Evolutionary conservation across 805 yeast genomes (phyloP), one percentile per base, ranked within the genome.

Genomic region (Saccharomycopsis schoenii): DNA sequence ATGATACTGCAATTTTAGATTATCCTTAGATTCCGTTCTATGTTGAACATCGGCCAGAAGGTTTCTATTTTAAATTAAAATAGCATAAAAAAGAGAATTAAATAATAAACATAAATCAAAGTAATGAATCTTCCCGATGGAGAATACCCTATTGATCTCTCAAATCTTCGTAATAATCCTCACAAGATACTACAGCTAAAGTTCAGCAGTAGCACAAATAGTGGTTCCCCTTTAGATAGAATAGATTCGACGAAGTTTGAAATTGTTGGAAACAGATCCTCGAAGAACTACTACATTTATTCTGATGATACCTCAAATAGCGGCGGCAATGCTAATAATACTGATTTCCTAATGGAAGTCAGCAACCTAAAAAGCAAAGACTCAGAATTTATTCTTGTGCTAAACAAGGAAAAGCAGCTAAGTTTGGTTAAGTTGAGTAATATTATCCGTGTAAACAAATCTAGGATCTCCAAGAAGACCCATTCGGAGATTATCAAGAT

Each of bases 361-460:
- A 56, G 50, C 29, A 51, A 37, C 11, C 17, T 57, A 25, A 52
- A 25, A 25, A 55, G 62, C 36, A 63, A 58, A 24, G 61, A 63
- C 19, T 42, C 47, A 4, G 63, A 60, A 36, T 63, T 58, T 36
- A 42, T 61, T 19, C 47, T 63, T 14, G 47, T 57, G 11, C 60
- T 56, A 19, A 21, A 58, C 17, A 37, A 36, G 19, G 60, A 56
- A 4, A 56, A 55, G 19, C 42, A 50, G 55, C 37, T 62, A 29
- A 57, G 61, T 11, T 37, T 62, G 25, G 54, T 57, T 9, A 59
- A 40, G 11, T 39, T 61, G 47, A 56, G 59, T 21, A 19, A 55
- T 11, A 55, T 61, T n/a, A 55, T 63, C 10, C 24, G 65, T 29
- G 57, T 58, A 5, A 63, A 63, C 47, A 63, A 61, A 34, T 61